These are phyloP conservation scores for Cyclotella baltica DNA, from an alignment of 108 stramenopile genomes.

Conservation along the genomic window DNA sequence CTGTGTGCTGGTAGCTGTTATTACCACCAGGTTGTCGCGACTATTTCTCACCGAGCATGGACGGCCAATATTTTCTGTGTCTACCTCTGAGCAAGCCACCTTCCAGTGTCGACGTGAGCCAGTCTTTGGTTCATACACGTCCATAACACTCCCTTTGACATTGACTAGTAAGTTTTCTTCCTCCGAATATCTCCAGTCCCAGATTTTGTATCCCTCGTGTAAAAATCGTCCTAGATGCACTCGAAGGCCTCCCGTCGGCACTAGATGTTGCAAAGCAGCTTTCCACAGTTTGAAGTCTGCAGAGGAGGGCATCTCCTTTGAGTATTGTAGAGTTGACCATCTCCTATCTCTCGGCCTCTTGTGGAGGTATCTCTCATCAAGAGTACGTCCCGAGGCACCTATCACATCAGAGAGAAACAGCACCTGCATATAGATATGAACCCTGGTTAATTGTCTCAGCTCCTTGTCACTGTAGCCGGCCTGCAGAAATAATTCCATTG, in stretches of 20 bases:
- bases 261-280: background rate
- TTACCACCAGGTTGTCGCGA: background rate
- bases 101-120: too few relatives aligned
- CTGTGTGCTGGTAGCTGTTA: background rate
- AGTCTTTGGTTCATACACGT: too few relatives aligned
- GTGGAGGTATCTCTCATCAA: slow-evolving; percentile 13
- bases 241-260: background rate
- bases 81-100: background rate
- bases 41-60: background rate
- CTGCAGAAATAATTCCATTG: background rate
- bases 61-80: background rate
- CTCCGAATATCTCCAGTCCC: too few relatives aligned
- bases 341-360: background rate
- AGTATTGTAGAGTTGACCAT: background rate
- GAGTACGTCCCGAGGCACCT: background rate
- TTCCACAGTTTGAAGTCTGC: background rate
- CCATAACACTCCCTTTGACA: too few relatives aligned
- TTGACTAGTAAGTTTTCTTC: too few relatives aligned
- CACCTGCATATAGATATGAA: background rate
- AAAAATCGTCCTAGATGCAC: background rate
- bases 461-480: background rate
- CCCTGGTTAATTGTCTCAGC: background rate
- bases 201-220: too few relatives aligned
- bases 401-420: slow-evolving; percentile 10
- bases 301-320: background rate